Evolutionary conservation across 345 rosid genomes (phyloP).

Genomic region (Ricinus communis): DNA sequence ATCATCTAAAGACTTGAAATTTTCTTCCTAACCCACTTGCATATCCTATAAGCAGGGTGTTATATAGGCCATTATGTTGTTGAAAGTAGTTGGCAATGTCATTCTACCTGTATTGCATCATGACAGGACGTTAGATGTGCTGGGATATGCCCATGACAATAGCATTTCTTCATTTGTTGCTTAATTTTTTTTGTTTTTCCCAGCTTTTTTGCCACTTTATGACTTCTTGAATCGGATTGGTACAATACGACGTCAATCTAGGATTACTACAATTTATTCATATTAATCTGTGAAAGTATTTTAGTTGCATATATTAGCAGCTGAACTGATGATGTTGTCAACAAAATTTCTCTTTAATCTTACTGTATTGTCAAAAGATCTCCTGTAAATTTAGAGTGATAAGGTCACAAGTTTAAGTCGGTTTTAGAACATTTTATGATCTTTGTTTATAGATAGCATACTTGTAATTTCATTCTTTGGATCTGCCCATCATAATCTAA

Average conservation of each 20-base stretch:
- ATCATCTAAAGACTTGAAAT: slow-evolving; percentile 1
- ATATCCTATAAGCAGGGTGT: not conserved
- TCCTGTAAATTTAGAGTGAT: not conserved
- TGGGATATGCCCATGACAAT: not conserved
- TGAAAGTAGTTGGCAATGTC: not conserved
- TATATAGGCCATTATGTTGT: not conserved
- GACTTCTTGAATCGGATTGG: no score
- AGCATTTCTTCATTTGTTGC: not conserved
- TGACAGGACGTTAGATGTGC: not conserved
- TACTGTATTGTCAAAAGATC: not conserved
- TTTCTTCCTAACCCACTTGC: no score
- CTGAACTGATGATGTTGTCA: no score
- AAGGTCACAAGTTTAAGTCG: not conserved
- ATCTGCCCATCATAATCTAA: not conserved
- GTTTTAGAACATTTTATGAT: not conserved
- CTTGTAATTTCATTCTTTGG: not conserved
- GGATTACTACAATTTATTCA: no score
- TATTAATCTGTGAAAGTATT: not conserved
- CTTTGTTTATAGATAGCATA: not conserved
- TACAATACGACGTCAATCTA: no score
- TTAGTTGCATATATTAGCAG: not conserved
- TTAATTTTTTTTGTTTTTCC: not conserved
- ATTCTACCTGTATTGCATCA: not conserved
- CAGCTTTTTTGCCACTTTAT: no score
- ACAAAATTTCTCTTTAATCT: no score